Conservation (phyloP, 2,329 filamentous ascomycete genomes). For the Ophiobolus disseminans region DNA sequence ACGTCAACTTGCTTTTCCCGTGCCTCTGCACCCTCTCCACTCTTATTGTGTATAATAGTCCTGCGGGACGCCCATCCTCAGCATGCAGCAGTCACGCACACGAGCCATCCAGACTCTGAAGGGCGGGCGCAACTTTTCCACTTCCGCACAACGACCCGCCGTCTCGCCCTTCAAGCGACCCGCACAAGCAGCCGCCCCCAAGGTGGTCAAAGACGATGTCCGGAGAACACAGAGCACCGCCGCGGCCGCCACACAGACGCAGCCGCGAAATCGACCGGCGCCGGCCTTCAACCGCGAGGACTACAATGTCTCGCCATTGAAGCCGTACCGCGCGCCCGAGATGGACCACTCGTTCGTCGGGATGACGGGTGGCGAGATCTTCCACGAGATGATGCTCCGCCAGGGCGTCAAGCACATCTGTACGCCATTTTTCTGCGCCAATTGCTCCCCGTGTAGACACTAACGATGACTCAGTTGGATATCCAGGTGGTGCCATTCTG, state of each 20-base stretch:
- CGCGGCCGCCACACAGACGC: slow-evolving; percentile 40
- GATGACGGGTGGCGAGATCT: slow-evolving; percentile 94
- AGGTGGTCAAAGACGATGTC: slow-evolving; percentile 48
- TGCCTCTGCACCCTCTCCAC: slow-evolving; percentile 12
- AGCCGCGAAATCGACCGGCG: slow-evolving; percentile 48
- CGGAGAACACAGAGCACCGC: slow-evolving; percentile 54
- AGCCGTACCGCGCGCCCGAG: slow-evolving; percentile 56
- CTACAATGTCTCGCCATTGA: slow-evolving; percentile 54
- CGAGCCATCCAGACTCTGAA: slow-evolving; percentile 47
- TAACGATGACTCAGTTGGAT: slow-evolving; percentile 59
- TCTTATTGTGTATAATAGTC: slow-evolving; percentile 13
- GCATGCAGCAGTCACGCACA: slow-evolving; percentile 47
- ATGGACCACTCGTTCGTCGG: slow-evolving; percentile 78
- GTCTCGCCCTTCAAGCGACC: slow-evolving; percentile 54
- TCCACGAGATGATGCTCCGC: slow-evolving; percentile 98
- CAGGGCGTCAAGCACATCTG: slow-evolving; percentile 93
- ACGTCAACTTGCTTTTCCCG: slow-evolving; percentile 14
- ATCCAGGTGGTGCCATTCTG: slow-evolving; percentile 94
- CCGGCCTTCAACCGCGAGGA: slow-evolving; percentile 61
- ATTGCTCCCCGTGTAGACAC: slow-evolving; percentile 1
- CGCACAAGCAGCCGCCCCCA: slow-evolving; percentile 41
- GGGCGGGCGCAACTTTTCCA: slow-evolving; percentile 54
- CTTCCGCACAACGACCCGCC: slow-evolving; percentile 49
- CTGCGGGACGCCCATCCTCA: slow-evolving; percentile 24
- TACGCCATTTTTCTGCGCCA: slow-evolving; percentile 56